A percentile compares a stretch with the other conserved stretches of the same genome.
Conservation (phyloP, 345 rosid species). For the Eucalyptus curtisii region DNA sequence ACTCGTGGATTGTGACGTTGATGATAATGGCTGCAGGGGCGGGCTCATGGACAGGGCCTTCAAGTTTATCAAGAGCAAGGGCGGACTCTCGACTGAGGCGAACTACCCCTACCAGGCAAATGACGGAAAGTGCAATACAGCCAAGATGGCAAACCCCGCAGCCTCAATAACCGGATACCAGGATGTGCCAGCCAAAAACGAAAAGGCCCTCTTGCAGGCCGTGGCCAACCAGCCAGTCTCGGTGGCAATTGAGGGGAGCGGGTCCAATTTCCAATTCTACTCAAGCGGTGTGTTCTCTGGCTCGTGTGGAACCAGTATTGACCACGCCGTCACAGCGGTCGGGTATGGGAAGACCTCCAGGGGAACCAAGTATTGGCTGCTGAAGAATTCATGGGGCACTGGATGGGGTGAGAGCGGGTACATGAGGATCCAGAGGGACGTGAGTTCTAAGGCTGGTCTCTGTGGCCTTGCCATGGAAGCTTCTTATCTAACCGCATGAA, state of each 20-base stretch:
- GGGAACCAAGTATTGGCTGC: constrained; percentile 11
- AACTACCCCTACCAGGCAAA: constrained; percentile 25
- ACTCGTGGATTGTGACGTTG: constrained; percentile 32
- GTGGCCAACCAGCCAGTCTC: constrained; percentile 47
- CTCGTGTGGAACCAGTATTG: constrained; percentile 12
- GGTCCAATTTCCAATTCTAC: constrained; percentile 16
- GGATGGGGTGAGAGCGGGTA: constrained; percentile 4
- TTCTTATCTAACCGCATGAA: neutral
- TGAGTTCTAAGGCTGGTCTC: constrained; percentile 8
- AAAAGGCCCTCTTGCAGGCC: constrained; percentile 29
- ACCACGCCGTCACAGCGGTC: constrained; percentile 34
- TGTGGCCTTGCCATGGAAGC: constrained; percentile 33
- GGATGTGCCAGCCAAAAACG: constrained; percentile 25
- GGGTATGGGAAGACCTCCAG: constrained; percentile 31
- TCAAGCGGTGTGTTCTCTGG: constrained; percentile 26
- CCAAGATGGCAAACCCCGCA: neutral
- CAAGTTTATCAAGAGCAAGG: constrained; percentile 11
- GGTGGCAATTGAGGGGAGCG: constrained; percentile 16
- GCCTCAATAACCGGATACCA: constrained; percentile 19
- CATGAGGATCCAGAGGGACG: constrained; percentile 33
- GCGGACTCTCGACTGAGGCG: constrained; percentile 29
- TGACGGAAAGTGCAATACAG: constrained; percentile 17
- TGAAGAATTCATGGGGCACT: neutral
- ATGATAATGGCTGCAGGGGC: constrained; percentile 19
- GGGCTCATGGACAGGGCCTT: constrained; percentile 33